Conservation (phyloP, 2,329 filamentous ascomycete genomes). For the Calonectria leucothoes region DNA sequence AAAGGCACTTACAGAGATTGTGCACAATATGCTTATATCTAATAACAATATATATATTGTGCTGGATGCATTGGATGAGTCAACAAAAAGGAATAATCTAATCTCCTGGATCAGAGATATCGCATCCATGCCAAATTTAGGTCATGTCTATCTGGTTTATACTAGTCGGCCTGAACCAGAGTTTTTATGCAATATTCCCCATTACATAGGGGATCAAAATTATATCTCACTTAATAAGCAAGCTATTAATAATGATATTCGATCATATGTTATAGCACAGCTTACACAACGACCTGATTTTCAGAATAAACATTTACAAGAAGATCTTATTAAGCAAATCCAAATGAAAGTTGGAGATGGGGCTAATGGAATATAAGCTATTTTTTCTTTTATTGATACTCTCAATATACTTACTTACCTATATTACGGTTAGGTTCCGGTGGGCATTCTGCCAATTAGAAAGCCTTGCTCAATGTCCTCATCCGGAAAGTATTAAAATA, state of each 20-base stretch:
- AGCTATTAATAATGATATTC: conserved; percentile 30
- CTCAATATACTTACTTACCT: neutral
- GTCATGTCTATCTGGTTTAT: conserved; percentile 20
- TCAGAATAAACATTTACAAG: conserved; percentile 25
- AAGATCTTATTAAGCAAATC: conserved; percentile 21
- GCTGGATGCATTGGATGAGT: conserved; percentile 41
- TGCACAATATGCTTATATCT: neutral
- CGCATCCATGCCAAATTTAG: neutral
- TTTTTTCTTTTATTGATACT: neutral
- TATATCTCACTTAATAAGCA: conserved; percentile 31
- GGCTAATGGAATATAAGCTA: conserved; percentile 46
- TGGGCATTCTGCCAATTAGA: conserved; percentile 46
- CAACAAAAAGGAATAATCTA: conserved; percentile 27
- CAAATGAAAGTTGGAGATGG: conserved; percentile 24
- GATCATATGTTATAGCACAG: conserved; percentile 23
- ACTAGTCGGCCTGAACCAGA: conserved; percentile 36
- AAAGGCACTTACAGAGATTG: neutral
- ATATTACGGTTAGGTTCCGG: conserved; percentile 40
- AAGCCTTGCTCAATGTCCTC: conserved; percentile 29
- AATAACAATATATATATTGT: neutral
- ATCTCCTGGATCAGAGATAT: conserved; percentile 30
- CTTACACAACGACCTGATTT: conserved; percentile 29
- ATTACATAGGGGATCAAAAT: conserved; percentile 21
- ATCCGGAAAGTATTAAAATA: conserved; percentile 16
- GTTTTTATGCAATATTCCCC: conserved; percentile 21